phyloP scores from a whole-genome alignment of 2,329 filamentous ascomycete species.

The Pseudogymnoascus sp. region DNA sequence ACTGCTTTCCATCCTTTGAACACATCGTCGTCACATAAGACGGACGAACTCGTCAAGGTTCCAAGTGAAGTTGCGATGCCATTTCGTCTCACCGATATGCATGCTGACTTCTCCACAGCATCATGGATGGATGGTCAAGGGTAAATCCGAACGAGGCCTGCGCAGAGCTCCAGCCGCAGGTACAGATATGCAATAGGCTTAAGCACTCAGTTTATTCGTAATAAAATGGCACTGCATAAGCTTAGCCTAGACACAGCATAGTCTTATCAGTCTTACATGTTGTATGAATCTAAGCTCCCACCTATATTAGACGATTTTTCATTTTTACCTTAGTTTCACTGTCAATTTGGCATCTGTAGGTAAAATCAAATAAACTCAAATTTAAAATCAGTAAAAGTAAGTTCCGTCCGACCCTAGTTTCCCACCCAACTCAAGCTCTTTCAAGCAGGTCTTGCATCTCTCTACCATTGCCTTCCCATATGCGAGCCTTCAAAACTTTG shows the following conservation, averaged over 20 bases:
- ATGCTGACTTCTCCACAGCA: neutral
- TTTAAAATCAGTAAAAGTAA: constrained; percentile 12
- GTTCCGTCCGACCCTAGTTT: constrained; percentile 16
- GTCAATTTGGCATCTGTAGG: neutral
- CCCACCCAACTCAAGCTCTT: constrained; percentile 15
- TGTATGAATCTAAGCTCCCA: neutral
- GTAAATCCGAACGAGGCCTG: too few relatives aligned
- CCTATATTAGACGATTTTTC: neutral
- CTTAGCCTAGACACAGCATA: neutral
- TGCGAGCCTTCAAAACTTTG: constrained; percentile 5
- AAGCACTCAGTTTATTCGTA: neutral
- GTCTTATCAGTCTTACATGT: neutral
- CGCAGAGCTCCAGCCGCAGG: neutral
- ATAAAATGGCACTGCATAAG: neutral
- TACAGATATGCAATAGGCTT: neutral
- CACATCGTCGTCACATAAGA: neutral
- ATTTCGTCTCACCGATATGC: neutral
- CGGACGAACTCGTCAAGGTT: neutral
- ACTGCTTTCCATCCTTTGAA: neutral
- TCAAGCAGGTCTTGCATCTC: constrained; percentile 16
- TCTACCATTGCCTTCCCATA: constrained; percentile 17
- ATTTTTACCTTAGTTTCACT: neutral
- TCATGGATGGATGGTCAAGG: neutral
- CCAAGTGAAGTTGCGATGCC: neutral
- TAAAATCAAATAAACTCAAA: neutral